These are phyloP conservation scores for Knufia petricola DNA, from an alignment of 2,329 filamentous ascomycete species.

Conservation along the genomic window DNA sequence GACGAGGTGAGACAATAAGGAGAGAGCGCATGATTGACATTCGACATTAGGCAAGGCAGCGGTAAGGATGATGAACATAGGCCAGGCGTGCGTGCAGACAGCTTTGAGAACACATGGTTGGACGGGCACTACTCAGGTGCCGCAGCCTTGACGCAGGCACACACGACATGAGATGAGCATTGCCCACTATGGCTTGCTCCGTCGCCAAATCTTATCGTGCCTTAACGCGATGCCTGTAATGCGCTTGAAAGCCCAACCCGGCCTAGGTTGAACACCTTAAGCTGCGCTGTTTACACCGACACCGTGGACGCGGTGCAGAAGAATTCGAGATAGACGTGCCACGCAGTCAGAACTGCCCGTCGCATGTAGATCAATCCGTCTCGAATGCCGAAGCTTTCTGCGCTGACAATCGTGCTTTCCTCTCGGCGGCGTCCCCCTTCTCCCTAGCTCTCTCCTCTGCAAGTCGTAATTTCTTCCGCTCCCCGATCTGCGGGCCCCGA, in stretches of 20 bases:
- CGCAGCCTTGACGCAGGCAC: background rate
- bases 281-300: background rate
- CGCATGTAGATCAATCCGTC: background rate
- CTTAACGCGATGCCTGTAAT: no score
- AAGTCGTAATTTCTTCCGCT: constrained; percentile 17
- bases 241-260: background rate
- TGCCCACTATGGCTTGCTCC: background rate
- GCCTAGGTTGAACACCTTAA: background rate
- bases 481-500: constrained; percentile 20
- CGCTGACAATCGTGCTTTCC: constrained; percentile 18
- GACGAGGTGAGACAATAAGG: background rate
- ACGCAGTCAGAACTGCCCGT: no score
- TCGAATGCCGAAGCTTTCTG: constrained; percentile 18
- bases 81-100: background rate
- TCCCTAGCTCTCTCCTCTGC: constrained; percentile 12
- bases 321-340: background rate
- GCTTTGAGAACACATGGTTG: background rate
- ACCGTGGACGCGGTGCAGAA: background rate
- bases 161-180: background rate
- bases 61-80: no score
- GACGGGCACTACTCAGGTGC: background rate
- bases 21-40: background rate
- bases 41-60: background rate
- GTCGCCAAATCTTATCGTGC: background rate
- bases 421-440: constrained; percentile 12